phyloP scores from a whole-genome alignment of 163 green algal genomes.

The Chlamydomonas reinhardtii region DNA sequence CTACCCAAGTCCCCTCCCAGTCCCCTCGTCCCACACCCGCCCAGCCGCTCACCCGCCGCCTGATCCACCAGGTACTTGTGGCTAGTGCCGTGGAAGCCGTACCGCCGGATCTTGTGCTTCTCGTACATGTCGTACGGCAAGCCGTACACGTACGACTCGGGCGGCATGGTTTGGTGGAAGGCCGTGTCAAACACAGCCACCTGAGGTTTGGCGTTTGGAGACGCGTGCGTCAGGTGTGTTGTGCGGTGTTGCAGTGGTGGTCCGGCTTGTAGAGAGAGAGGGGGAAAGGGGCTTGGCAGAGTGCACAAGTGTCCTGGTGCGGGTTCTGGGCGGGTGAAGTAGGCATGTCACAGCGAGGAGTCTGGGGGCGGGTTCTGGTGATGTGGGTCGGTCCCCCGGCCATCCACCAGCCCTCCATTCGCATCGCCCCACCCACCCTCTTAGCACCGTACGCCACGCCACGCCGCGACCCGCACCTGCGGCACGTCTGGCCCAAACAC shows the following conservation, averaged over 20 bases:
- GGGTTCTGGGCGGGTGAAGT: too few relatives aligned
- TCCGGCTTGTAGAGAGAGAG: background rate
- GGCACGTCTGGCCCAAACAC: constrained; percentile 57
- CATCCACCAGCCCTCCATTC: background rate
- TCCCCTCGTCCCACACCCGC: too few relatives aligned
- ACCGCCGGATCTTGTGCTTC: constrained; percentile 72
- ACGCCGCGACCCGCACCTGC: constrained; percentile 26
- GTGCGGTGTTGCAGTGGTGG: background rate
- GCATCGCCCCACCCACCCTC: too few relatives aligned
- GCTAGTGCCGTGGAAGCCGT: constrained; percentile 92
- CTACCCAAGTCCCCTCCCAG: too few relatives aligned
- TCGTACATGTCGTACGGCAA: constrained; percentile 82
- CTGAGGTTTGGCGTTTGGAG: constrained; percentile 67
- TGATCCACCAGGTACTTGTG: constrained; percentile 77
- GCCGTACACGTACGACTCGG: constrained; percentile 86
- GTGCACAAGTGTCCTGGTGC: too few relatives aligned
- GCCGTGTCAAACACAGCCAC: constrained; percentile 96
- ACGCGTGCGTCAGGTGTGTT: background rate
- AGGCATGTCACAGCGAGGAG: too few relatives aligned
- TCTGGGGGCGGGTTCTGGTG: background rate
- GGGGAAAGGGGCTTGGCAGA: too few relatives aligned
- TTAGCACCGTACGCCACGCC: background rate
- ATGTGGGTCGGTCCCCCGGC: background rate
- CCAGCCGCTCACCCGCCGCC: constrained; percentile 56
- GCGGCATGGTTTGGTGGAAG: constrained; percentile 91